These are phyloP conservation scores for Aspergillus amoenus DNA, from an alignment of 2,329 filamentous ascomycete species.

Conservation along the genomic window DNA sequence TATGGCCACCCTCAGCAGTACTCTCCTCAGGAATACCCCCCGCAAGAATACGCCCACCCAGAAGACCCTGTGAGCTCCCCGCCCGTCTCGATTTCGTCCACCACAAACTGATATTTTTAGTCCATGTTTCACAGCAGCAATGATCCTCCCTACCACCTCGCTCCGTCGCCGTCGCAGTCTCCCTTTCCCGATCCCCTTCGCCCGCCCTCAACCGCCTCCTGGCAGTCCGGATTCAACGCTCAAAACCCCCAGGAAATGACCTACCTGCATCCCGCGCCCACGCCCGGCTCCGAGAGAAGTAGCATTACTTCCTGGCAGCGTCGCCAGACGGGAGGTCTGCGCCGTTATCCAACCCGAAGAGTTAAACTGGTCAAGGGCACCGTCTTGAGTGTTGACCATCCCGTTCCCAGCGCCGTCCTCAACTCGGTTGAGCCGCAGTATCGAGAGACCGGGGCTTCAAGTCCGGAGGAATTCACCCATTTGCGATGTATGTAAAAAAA, in stretches of 20 bases:
- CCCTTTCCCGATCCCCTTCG: neutral
- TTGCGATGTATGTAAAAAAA: slow-evolving; percentile 71
- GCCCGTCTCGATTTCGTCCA: neutral
- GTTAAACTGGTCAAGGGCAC: slow-evolving; percentile 98
- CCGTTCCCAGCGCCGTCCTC: slow-evolving; percentile 94
- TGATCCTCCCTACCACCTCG: neutral
- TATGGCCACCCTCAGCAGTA: slow-evolving; percentile 54
- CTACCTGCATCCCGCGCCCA: neutral
- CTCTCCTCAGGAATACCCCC: slow-evolving; percentile 61
- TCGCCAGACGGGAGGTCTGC: slow-evolving; percentile 64
- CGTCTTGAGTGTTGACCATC: slow-evolving; percentile 95
- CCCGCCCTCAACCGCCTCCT: neutral
- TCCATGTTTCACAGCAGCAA: neutral
- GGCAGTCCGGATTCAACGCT: neutral
- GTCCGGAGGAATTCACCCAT: slow-evolving; percentile 87
- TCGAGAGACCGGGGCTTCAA: slow-evolving; percentile 69
- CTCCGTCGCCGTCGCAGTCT: neutral
- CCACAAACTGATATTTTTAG: neutral
- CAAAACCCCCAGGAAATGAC: neutral
- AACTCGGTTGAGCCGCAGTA: slow-evolving; percentile 95
- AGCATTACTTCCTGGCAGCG: slow-evolving; percentile 42
- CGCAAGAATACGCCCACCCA: no score
- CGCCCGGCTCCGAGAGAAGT: neutral
- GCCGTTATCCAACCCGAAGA: slow-evolving; percentile 92
- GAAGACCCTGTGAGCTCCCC: no score